Conservation (phyloP, 345 rosid genomes). For the Turritis glabra region DNA sequence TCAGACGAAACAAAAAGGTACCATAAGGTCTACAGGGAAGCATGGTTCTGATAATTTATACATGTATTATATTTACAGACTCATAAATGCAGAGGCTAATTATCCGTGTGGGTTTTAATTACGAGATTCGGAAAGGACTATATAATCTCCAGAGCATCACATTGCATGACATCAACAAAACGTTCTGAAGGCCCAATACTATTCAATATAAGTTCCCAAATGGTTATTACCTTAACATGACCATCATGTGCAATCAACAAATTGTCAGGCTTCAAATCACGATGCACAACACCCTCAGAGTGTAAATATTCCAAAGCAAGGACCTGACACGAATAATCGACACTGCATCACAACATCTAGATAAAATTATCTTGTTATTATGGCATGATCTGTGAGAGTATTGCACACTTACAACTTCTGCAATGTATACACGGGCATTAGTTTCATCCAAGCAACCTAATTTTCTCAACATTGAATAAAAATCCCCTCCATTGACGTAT, state of each 20-base stretch:
- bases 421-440: conserved; percentile 86
- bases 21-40: conserved; percentile 5
- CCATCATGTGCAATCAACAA: conserved; percentile 96
- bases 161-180: conserved; percentile 50
- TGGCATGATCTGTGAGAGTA: conserved; percentile 14
- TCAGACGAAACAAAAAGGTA: conserved; percentile 15
- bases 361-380: conserved; percentile 21
- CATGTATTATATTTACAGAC: background rate
- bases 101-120: conserved; percentile 8
- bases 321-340: conserved; percentile 50
- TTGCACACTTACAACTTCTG: conserved; percentile 84
- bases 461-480: conserved; percentile 79
- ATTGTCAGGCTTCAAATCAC: conserved; percentile 98
- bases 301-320: conserved; percentile 93
- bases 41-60: background rate
- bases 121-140: conserved; percentile 4
- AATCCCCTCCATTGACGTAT: conserved; percentile 93
- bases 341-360: conserved; percentile 13
- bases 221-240: conserved; percentile 77
- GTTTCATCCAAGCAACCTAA: conserved; percentile 88
- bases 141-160: conserved; percentile 6
- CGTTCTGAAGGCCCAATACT: conserved; percentile 15
- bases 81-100: background rate
- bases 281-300: conserved; percentile 85
- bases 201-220: conserved; percentile 21